Evolutionary conservation across 768 basidiomycete genomes (phyloP).

Genomic region (Plicaturopsis crispa): DNA sequence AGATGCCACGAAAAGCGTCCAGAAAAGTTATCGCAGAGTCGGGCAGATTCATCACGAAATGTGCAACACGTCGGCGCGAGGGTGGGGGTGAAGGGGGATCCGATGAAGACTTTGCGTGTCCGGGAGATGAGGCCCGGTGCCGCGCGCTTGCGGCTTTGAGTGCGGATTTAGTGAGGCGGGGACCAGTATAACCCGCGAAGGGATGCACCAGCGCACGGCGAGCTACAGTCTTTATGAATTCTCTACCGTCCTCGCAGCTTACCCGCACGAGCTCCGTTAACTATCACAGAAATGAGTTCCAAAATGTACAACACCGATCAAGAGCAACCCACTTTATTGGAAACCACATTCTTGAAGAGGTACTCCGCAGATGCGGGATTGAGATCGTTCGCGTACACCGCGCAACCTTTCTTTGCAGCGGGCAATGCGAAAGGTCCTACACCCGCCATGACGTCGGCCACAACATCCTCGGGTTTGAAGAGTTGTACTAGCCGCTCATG

Average conservation of each 20-base stretch:
- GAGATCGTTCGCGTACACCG: constrained; percentile 87
- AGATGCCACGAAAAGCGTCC: constrained; percentile 77
- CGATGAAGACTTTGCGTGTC: neutral
- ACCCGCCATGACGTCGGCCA: constrained; percentile 94
- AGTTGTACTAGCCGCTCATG: constrained; percentile 76
- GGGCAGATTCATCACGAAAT: constrained; percentile 98
- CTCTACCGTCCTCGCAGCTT: constrained; percentile 78
- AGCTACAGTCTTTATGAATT: constrained; percentile 83
- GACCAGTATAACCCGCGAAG: constrained; percentile 50
- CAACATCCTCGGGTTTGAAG: constrained; percentile 69
- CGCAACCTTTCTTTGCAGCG: constrained; percentile 85
- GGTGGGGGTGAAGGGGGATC: constrained; percentile 14
- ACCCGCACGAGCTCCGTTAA: constrained; percentile 63
- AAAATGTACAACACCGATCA: constrained; percentile 2
- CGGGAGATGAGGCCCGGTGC: neutral
- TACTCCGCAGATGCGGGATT: constrained; percentile 86
- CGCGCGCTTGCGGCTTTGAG: constrained; percentile 26
- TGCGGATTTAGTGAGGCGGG: too few species aligned
- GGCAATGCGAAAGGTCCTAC: constrained; percentile 96
- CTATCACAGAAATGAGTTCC: constrained; percentile 29
- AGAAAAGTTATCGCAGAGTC: constrained; percentile 87
- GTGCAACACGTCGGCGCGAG: constrained; percentile 54
- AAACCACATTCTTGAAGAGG: constrained; percentile 58
- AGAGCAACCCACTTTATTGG: constrained; percentile 61
- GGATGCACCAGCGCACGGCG: too few species aligned